Base-by-base conservation (phyloP, 108 stramenopile genomes). In the Fistulifera pelliculosa region DNA sequence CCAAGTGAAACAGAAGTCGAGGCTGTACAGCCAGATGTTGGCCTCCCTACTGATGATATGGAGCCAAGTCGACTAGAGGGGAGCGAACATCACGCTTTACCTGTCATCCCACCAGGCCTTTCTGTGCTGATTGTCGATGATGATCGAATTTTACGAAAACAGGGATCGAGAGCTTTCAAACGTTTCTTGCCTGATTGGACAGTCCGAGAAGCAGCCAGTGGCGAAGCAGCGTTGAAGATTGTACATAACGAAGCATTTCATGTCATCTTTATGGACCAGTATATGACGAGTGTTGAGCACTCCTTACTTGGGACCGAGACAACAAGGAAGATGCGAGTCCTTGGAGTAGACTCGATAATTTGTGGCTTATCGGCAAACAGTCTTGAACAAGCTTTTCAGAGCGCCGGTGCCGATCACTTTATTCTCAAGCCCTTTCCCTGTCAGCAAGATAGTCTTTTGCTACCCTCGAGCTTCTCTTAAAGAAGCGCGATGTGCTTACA, bases 291-390 rank as follows among this genome's bases (percentile, higher is more conserved):
- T 35, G 38, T 76, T 0, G 71, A 80, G 28, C 75, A 80, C 27
- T 74, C 75, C 49, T 58, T 80, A 13, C 44, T 76, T 24, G 79
- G 79, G 48, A 80, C 79, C 1, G 79, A 80, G 52, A 70, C 79
- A 12, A 71, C 65, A 11, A 23, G 26, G 18, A 68, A 57, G 27
- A 19, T 80, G 40, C 63, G 79, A 16, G 49, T 49, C 13, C 64
- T 65, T 24, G 79, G 79, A 3, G 50, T 73, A 21, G 47, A 44
- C 0, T 62, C 61, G 14, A 47, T 52, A 25, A 75, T 80, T 22
- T 80, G 74, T 31, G 79, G 79, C 6, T 48, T 80, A 24, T 75
- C 74, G 19, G 79, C 79, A 7, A 80, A 80, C 49, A 71, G 75
- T 53, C 61, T 55, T 28, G 74, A 73, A 49, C 26, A 18, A 4